A percentile compares a stretch with the other conserved stretches of the same genome.
Conservation (phyloP, 176 grass and related monocot genomes). For the Phragmites australis region DNA sequence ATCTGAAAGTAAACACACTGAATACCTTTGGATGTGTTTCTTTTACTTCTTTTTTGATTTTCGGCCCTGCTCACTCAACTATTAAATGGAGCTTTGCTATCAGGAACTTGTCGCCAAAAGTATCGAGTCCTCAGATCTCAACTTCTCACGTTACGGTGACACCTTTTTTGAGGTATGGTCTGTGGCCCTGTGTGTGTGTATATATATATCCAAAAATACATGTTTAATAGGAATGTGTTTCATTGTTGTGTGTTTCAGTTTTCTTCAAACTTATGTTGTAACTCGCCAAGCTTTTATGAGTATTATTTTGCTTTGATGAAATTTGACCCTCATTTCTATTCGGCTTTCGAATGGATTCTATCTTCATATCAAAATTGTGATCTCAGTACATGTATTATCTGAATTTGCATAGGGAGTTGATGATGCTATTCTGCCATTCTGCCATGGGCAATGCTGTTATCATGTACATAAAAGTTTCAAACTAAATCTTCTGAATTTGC, state of each 20-base stretch:
- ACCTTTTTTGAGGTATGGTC: slow-evolving; percentile 89
- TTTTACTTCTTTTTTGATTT: slow-evolving; percentile 5
- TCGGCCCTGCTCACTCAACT: neutral
- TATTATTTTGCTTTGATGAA: neutral
- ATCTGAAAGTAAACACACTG: slow-evolving; percentile 2
- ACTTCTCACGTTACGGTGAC: slow-evolving; percentile 97
- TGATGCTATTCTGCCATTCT: neutral
- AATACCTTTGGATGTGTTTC: neutral
- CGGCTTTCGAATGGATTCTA: neutral
- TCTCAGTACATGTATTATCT: neutral
- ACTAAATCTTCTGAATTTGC: neutral
- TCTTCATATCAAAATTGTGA: neutral
- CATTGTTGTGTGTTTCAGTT: no score
- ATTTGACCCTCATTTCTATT: neutral
- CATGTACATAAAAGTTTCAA: neutral
- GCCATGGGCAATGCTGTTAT: neutral
- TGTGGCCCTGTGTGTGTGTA: neutral
- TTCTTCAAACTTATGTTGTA: neutral
- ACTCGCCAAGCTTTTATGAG: neutral
- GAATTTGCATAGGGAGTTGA: neutral
- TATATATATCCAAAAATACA: no score
- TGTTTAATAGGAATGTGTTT: no score
- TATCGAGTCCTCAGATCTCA: slow-evolving; percentile 94
- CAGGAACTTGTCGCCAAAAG: slow-evolving; percentile 97
- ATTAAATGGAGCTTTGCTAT: neutral